phyloP scores from a whole-genome alignment of 2,329 filamentous ascomycete species.

The Penicillium sp. region DNA sequence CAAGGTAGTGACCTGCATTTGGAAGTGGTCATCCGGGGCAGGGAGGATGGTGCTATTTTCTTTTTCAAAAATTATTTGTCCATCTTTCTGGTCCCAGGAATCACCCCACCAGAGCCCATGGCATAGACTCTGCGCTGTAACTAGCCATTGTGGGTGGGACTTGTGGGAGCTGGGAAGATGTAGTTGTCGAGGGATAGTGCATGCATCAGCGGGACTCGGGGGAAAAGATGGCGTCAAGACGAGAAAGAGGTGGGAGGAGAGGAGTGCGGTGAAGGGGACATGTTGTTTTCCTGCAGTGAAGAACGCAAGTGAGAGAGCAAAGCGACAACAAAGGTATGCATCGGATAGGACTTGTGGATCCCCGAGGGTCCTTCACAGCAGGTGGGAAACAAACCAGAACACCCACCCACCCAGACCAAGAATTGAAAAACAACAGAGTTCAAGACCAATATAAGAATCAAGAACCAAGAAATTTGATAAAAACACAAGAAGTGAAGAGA shows the following conservation, averaged over 20 bases:
- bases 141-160: neutral
- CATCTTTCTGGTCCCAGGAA: neutral
- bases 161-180: neutral
- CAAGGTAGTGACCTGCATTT: constrained; percentile 11
- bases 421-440: constrained; percentile 4
- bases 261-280: constrained; percentile 2
- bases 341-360: constrained; percentile 6
- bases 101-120: neutral
- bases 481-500: constrained; percentile 19
- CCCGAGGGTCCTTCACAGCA: constrained; percentile 1
- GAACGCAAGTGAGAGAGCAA: constrained; percentile 6
- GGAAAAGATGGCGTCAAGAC: neutral
- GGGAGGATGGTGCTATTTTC: neutral
- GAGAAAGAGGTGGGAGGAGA: neutral
- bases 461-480: constrained; percentile 7
- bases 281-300: neutral
- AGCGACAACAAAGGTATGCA: constrained; percentile 2
- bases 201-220: constrained; percentile 1
- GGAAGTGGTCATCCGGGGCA: constrained; percentile 1
- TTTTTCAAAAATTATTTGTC: neutral
- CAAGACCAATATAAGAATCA: neutral
- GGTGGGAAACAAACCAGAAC: constrained; percentile 7
- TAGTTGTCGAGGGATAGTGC: neutral
- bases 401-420: constrained; percentile 3
- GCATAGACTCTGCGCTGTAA: neutral